phyloP scores from a whole-genome alignment of 768 basidiomycete genomes.

The Lentinula detonsa region DNA sequence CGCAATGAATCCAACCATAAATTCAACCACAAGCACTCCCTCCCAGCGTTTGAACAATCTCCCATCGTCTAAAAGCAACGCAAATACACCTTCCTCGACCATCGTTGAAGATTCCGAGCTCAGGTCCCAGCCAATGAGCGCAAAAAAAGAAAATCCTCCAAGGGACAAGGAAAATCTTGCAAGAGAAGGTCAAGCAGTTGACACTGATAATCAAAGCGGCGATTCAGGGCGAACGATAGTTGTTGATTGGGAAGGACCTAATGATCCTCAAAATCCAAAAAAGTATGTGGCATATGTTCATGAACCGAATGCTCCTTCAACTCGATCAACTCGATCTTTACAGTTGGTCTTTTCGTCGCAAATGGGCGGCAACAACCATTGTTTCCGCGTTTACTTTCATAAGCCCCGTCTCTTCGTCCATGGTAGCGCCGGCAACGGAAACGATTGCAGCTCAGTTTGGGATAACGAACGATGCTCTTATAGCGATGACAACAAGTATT shows the following conservation, averaged over 20 bases:
- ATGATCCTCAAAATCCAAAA: conserved; percentile 53
- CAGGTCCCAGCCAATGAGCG: background rate
- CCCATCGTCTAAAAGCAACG: background rate
- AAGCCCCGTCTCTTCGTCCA: conserved; percentile 63
- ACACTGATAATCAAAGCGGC: background rate
- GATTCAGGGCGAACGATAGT: conserved; percentile 17
- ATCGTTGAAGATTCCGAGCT: background rate
- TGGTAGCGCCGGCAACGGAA: conserved; percentile 60
- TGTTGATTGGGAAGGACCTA: conserved; percentile 58
- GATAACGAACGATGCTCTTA: conserved; percentile 40
- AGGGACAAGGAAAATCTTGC: background rate
- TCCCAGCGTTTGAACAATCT: background rate
- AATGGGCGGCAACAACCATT: conserved; percentile 62
- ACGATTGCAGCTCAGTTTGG: conserved; percentile 47
- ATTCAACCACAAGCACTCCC: background rate
- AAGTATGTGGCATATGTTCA: conserved; percentile 30
- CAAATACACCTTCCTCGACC: background rate
- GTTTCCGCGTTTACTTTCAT: conserved; percentile 69
- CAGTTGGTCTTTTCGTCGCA: conserved; percentile 52
- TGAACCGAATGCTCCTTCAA: background rate
- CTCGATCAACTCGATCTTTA: background rate
- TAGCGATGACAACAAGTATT: conserved; percentile 55
- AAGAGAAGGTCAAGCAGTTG: background rate
- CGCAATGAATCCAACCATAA: background rate
- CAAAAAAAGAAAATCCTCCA: background rate